Conservation (phyloP, 2,329 filamentous ascomycete species). For the Beauveria rudraprayagi region DNA sequence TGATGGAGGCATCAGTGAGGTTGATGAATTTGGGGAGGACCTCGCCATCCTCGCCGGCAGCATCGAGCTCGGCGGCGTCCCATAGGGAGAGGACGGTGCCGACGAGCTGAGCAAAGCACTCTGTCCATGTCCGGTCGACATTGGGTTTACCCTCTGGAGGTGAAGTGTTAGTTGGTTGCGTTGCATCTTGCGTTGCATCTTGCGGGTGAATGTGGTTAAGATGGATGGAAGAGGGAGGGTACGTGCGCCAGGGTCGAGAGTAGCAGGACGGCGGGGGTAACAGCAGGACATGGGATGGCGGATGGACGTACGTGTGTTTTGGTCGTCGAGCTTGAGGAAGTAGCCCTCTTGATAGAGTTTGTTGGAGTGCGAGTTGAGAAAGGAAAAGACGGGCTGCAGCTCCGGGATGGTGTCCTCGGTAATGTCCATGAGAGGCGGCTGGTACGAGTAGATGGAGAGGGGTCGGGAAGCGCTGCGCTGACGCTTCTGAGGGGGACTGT, state of each 20-base stretch:
- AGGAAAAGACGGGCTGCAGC: constrained; percentile 87
- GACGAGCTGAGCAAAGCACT: constrained; percentile 94
- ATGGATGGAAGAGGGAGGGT: constrained; percentile 6
- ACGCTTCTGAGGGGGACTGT: constrained; percentile 32
- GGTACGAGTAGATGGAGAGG: constrained; percentile 79
- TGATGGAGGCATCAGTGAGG: constrained; percentile 91
- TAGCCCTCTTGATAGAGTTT: constrained; percentile 98
- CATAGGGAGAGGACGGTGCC: constrained; percentile 91
- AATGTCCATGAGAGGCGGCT: constrained; percentile 79
- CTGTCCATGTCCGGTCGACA: constrained; percentile 80
- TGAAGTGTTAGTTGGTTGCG: constrained; percentile 17
- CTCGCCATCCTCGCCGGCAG: constrained; percentile 74
- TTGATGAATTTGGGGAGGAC: constrained; percentile 92
- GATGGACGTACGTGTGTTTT: constrained; percentile 71
- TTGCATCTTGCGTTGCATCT: neutral
- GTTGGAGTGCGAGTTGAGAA: constrained; percentile 89
- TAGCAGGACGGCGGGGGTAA: neutral
- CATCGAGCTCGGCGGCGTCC: constrained; percentile 89
- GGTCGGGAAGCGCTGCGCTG: constrained; percentile 56
- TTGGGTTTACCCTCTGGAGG: constrained; percentile 74
- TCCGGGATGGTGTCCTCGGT: constrained; percentile 82
- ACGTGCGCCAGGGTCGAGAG: neutral
- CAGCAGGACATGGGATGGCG: neutral
- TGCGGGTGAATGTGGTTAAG: neutral
- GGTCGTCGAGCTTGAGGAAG: constrained; percentile 91